Evolutionary conservation across 148 eudicot genomes (phyloP).

Genomic region (Cornus suecica): DNA sequence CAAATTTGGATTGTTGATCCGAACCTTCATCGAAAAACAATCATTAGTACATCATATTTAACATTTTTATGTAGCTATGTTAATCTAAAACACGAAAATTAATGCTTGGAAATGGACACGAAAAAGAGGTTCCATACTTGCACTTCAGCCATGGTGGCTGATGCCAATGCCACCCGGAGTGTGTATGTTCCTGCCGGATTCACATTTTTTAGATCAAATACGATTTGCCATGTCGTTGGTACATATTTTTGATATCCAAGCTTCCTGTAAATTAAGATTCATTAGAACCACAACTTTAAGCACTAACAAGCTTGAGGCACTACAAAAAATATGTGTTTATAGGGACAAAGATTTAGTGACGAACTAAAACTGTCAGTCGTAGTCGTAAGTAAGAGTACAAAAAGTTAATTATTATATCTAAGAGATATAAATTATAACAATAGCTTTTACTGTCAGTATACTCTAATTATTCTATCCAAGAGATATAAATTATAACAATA

Average conservation of each 20-base stretch:
- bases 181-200: constrained; percentile 37
- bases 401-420: too few relatives aligned
- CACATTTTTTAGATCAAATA: constrained; percentile 36
- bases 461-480: too few relatives aligned
- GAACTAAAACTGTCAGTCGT: too few relatives aligned
- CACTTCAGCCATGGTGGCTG: constrained; percentile 51
- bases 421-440: too few relatives aligned
- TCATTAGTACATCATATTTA: background rate
- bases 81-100: too few relatives aligned
- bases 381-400: too few relatives aligned
- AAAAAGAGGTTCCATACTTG: constrained; percentile 34
- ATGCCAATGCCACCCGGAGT: constrained; percentile 69
- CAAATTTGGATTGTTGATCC: constrained; percentile 36
- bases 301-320: background rate
- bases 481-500: too few relatives aligned
- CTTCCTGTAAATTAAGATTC: constrained; percentile 30
- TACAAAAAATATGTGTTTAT: too few relatives aligned
- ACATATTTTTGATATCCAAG: constrained; percentile 18
- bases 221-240: constrained; percentile 63
- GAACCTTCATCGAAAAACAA: constrained; percentile 24
- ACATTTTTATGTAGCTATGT: too few relatives aligned
- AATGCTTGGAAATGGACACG: too few relatives aligned
- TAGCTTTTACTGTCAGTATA: too few relatives aligned
- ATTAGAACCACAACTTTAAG: background rate
- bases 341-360: too few relatives aligned